Evolutionary conservation across 2,329 filamentous ascomycete species (phyloP), one percentile per base, ranked within the genome.

Genomic region (Graphiopsis chlorocephala): DNA sequence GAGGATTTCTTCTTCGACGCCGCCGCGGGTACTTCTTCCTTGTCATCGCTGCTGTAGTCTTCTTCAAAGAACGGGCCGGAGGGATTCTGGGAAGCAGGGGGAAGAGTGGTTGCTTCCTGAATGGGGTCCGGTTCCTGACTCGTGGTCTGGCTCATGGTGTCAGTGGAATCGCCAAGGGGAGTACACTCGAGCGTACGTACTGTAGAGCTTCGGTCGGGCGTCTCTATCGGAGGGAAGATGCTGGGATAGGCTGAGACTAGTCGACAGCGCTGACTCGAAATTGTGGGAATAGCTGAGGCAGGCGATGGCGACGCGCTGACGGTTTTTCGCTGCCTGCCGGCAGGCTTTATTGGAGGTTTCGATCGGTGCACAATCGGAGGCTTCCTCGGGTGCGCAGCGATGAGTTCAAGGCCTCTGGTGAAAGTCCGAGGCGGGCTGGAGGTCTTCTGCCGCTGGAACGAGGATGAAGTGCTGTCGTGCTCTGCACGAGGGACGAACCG

Each of bases 331-430:
- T 31, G 53, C 14, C 25, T 50, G 12, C n/a, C 20, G n/a, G 4
- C 15, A 26, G 60, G 60, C 15, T 62, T 62, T 33, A 62, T 62
- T 4, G 60, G 60, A 12, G 60, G 60, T 23, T 62, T 62, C 11
- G 20, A 28, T n/a, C 47, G 31, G 25, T 42, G 20, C 15, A 62
- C 25, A 14, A 62, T 29, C 1, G 60, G 60, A 3, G 60, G 23
- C 23, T 53, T 42, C 23, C 48, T 38, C 12, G 48, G 60, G 48
- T 62, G 60, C 12, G 60, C 48, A 29, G 60, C 48, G 20, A 62
- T 53, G 5, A 48, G 60, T 1, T 33, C 25, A 6, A 62, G 47
- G 5, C 60, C 60, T 8, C 8, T 52, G 12, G 35, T 55, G 23
- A 55, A 62, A 1, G 48, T 62, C 0, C 60, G 60, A 15, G 48